Percentiles rank a stretch among this genome's conserved stretches.
Evolutionary conservation across 805 yeast genomes (phyloP).

Genomic region (Kuraishia ogatae): DNA sequence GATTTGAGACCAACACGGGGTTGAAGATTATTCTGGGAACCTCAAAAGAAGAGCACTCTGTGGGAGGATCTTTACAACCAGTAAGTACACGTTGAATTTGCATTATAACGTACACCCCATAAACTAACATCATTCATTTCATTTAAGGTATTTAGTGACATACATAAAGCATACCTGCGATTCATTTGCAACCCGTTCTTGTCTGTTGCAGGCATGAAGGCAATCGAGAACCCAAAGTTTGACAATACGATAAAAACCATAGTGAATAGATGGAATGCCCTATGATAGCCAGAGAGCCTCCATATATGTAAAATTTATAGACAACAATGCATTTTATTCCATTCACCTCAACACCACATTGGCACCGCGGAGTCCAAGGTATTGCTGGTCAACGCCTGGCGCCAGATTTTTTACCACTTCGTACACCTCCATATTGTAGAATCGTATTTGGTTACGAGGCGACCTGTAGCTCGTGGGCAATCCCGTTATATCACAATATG

Average conservation of each 20-base stretch:
- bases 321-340: background rate
- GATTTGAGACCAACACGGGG: constrained; percentile 61
- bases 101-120: background rate
- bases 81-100: constrained; percentile 2
- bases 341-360: constrained; percentile 64
- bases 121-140: constrained; percentile 6
- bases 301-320: background rate
- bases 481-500: constrained; percentile 93
- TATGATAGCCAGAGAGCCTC: background rate
- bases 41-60: constrained; percentile 20
- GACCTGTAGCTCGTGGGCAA: constrained; percentile 67
- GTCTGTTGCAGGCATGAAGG: constrained; percentile 20
- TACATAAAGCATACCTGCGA: constrained; percentile 47
- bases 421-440: constrained; percentile 76
- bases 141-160: constrained; percentile 24
- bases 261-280: constrained; percentile 15
- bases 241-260: constrained; percentile 17
- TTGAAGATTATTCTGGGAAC: constrained; percentile 56
- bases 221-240: constrained; percentile 21
- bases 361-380: constrained; percentile 79
- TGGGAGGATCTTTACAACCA: constrained; percentile 11
- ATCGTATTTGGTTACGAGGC: constrained; percentile 69
- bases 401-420: constrained; percentile 71
- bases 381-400: constrained; percentile 91
- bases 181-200: constrained; percentile 59